A percentile compares a stretch with the other conserved stretches of the same genome.
These are phyloP conservation scores for Zea luxurians DNA, from an alignment of 176 grass and related monocot genomes.

Conservation along the genomic window DNA sequence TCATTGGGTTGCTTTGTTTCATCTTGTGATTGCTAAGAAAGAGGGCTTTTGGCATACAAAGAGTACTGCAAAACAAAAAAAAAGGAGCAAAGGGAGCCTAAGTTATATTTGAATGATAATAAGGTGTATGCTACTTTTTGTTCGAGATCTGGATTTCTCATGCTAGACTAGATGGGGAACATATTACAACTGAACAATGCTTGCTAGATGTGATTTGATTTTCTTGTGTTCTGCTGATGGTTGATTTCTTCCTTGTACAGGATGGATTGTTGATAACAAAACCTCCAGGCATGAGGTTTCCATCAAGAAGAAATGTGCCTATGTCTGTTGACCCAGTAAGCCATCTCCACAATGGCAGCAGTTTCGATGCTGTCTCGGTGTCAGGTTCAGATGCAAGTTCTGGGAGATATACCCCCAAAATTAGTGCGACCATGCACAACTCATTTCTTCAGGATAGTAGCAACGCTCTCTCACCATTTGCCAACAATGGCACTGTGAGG, in stretches of 20 bases:
- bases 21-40: slow-evolving; percentile 51
- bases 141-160: slow-evolving; percentile 40
- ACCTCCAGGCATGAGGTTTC: slow-evolving; percentile 61
- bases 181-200: slow-evolving; percentile 26
- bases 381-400: slow-evolving; percentile 77
- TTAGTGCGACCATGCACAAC: slow-evolving; percentile 47
- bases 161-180: slow-evolving; percentile 18
- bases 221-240: slow-evolving; percentile 12
- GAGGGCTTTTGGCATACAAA: slow-evolving; percentile 43
- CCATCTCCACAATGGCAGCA: slow-evolving; percentile 62
- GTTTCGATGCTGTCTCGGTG: slow-evolving; percentile 67
- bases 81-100: slow-evolving; percentile 27
- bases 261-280: slow-evolving; percentile 66
- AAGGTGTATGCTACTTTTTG: slow-evolving; percentile 26
- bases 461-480: slow-evolving; percentile 56
- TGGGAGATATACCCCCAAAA: slow-evolving; percentile 63
- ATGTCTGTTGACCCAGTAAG: slow-evolving; percentile 37
- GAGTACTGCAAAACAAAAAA: slow-evolving; percentile 35
- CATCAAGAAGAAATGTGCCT: slow-evolving; percentile 51
- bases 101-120: slow-evolving; percentile 33
- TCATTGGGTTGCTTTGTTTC: slow-evolving; percentile 44
- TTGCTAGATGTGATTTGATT: slow-evolving; percentile 2
- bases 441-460: slow-evolving; percentile 47
- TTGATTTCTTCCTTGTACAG: slow-evolving; percentile 46
- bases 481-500: slow-evolving; percentile 43